Conservation (phyloP, 805 yeast species). For the Candida oleophila region DNA sequence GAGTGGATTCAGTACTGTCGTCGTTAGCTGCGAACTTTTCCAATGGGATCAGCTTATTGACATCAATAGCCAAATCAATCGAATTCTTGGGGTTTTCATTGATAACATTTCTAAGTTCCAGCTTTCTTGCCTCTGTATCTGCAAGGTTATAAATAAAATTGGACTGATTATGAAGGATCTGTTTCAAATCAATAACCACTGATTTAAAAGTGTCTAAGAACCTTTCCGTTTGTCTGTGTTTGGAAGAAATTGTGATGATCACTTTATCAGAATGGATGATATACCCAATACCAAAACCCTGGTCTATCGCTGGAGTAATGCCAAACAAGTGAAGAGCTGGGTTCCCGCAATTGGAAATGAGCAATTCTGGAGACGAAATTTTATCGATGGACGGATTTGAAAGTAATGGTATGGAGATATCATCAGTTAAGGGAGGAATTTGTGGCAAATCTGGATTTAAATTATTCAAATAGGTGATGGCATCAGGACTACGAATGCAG, state of each 20-base stretch:
- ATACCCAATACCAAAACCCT: constrained; percentile 93
- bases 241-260: constrained; percentile 79
- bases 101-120: constrained; percentile 24
- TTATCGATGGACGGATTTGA: constrained; percentile 33
- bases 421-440: constrained; percentile 14
- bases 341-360: constrained; percentile 87
- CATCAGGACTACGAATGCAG: constrained; percentile 46
- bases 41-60: constrained; percentile 11
- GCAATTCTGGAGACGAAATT: constrained; percentile 35
- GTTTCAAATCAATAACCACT: constrained; percentile 59
- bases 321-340: constrained; percentile 86
- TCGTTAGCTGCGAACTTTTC: constrained; percentile 6
- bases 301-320: constrained; percentile 85
- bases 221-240: constrained; percentile 83
- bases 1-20: constrained; percentile 22
- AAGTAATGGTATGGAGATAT: constrained; percentile 23
- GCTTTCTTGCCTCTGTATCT: constrained; percentile 31
- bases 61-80: constrained; percentile 8
- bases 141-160: constrained; percentile 21
- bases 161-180: constrained; percentile 40
- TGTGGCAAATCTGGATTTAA: constrained; percentile 37
- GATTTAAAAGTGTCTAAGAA: constrained; percentile 67
- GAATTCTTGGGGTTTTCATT: constrained; percentile 6
- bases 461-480: constrained; percentile 35
- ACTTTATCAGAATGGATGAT: constrained; percentile 79